Evolutionary conservation across 352 stramenopile species (phyloP).

Genomic region (Globisporangium cylindrosporum): DNA sequence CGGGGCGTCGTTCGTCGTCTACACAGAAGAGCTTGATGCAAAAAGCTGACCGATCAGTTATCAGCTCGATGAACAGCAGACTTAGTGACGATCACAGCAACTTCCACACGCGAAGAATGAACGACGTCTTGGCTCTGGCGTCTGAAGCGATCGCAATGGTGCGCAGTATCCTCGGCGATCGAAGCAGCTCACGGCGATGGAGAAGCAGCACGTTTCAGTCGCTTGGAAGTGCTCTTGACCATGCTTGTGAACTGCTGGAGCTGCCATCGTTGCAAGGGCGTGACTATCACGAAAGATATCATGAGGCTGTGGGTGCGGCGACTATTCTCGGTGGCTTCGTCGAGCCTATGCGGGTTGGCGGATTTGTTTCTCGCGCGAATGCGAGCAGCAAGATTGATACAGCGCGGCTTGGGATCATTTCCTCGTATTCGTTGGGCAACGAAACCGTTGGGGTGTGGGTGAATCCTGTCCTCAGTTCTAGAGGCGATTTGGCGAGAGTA

Average conservation of each 20-base stretch:
- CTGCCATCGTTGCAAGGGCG: conserved; percentile 3
- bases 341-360: conserved; percentile 37
- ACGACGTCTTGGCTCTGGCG: conserved; percentile 27
- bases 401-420: conserved; percentile 19
- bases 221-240: conserved; percentile 23
- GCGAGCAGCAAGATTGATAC: conserved; percentile 8
- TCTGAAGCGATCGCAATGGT: conserved; percentile 40
- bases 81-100: conserved; percentile 13
- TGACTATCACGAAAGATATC: conserved; percentile 28
- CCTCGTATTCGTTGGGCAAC: conserved; percentile 41
- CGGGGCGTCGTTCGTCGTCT: conserved; percentile 33
- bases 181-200: conserved; percentile 23
- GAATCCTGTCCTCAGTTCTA: not conserved
- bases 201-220: conserved; percentile 24
- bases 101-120: conserved; percentile 12
- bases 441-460: conserved; percentile 19
- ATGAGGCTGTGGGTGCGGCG: conserved; percentile 32
- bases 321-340: conserved; percentile 49
- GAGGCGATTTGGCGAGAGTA: not conserved
- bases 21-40: conserved; percentile 28
- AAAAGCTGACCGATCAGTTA: conserved; percentile 32
- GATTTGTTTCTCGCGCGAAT: conserved; percentile 24
- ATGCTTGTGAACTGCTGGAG: conserved; percentile 10
- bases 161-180: conserved; percentile 24
- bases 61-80: conserved; percentile 46